Conservation (phyloP, 2,329 filamentous ascomycete genomes). For the Cordyceps cicadae region DNA sequence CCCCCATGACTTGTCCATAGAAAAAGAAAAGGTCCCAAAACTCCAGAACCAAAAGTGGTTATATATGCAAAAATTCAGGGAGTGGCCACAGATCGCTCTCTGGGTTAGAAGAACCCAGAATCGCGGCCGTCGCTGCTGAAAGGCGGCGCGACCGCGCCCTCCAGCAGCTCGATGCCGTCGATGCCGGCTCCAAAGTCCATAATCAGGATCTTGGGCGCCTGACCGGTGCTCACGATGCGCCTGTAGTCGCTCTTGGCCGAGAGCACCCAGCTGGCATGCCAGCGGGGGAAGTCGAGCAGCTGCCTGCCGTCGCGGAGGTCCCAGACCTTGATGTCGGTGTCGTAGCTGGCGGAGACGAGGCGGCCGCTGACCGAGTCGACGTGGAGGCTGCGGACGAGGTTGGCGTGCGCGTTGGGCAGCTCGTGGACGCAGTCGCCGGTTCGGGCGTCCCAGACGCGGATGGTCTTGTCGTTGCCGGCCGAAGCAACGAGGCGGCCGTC, state of each 20-base stretch:
- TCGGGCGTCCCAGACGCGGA: slow-evolving; percentile 91
- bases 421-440: slow-evolving; percentile 76
- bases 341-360: slow-evolving; percentile 87
- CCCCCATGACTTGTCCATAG: background rate
- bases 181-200: slow-evolving; percentile 77
- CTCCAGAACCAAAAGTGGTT: background rate
- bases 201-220: slow-evolving; percentile 85
- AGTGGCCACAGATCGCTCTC: background rate
- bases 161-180: slow-evolving; percentile 49
- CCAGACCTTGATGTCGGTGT: slow-evolving; percentile 91
- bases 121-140: background rate
- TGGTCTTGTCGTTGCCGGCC: slow-evolving; percentile 89
- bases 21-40: background rate
- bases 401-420: slow-evolving; percentile 73
- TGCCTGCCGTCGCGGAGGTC: slow-evolving; percentile 73
- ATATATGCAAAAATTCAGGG: background rate
- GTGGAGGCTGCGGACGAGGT: slow-evolving; percentile 82
- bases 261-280: slow-evolving; percentile 95
- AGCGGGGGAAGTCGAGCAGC: slow-evolving; percentile 80
- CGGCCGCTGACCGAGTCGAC: slow-evolving; percentile 80
- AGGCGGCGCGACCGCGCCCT: slow-evolving; percentile 28
- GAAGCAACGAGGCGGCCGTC: slow-evolving; percentile 90
- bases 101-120: background rate
- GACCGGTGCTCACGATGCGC: slow-evolving; percentile 87
- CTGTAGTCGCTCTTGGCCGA: slow-evolving; percentile 94